Evolutionary conservation across 2,329 filamentous ascomycete species (phyloP).

Genomic region (Coniella vitis): DNA sequence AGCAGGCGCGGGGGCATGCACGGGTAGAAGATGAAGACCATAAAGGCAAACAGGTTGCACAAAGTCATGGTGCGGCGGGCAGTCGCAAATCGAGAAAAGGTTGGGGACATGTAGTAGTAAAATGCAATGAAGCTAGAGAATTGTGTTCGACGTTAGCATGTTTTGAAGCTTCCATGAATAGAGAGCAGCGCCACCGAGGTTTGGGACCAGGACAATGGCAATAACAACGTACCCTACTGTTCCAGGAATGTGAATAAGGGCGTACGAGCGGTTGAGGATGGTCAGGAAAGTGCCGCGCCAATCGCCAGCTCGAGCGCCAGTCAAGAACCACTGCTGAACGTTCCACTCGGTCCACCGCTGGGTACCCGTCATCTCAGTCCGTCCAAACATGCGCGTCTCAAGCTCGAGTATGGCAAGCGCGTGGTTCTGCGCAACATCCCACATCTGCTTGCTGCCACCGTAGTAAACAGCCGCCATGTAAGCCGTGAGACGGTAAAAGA

Average conservation of each 20-base stretch:
- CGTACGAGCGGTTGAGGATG: slow-evolving; percentile 41
- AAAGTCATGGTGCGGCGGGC: slow-evolving; percentile 38
- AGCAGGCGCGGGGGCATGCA: slow-evolving; percentile 56
- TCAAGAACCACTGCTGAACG: slow-evolving; percentile 37
- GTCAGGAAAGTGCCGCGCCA: slow-evolving; percentile 30
- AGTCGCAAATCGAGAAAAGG: slow-evolving; percentile 28
- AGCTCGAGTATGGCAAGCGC: slow-evolving; percentile 34
- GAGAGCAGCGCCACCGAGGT: background rate
- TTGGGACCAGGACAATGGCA: no score
- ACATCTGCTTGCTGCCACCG: slow-evolving; percentile 34
- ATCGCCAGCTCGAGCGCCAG: slow-evolving; percentile 30
- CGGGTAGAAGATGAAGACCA: slow-evolving; percentile 51
- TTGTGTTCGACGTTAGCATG: background rate
- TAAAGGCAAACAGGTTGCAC: slow-evolving; percentile 50
- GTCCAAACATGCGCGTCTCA: slow-evolving; percentile 28
- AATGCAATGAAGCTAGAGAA: slow-evolving; percentile 50
- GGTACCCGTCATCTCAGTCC: slow-evolving; percentile 20
- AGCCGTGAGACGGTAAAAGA: slow-evolving; percentile 56
- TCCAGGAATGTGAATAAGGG: slow-evolving; percentile 43
- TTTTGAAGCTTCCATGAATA: background rate
- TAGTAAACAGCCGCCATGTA: slow-evolving; percentile 43
- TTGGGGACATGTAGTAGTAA: slow-evolving; percentile 52
- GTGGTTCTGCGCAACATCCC: slow-evolving; percentile 38
- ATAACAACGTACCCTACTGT: slow-evolving; percentile 37
- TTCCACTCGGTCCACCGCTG: slow-evolving; percentile 35